Evolutionary conservation across 2,329 filamentous ascomycete species (phyloP), one percentile per base, ranked within the genome.

Genomic region (Alternaria ethzedia): DNA sequence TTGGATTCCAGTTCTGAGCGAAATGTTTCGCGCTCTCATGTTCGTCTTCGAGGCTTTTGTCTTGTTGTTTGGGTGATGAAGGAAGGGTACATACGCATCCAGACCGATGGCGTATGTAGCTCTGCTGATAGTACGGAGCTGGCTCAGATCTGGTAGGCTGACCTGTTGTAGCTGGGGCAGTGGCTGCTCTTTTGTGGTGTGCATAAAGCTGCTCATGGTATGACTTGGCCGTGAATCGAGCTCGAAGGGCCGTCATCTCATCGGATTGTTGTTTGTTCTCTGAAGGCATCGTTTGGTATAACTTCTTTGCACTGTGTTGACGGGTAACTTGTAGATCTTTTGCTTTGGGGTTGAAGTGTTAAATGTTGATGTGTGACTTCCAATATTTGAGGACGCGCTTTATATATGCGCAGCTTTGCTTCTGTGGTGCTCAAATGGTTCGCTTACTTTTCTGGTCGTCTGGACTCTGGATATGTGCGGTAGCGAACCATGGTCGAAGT

Each of bases 361-460:
- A 2, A 3, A 36, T 0, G 15, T 36, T 0, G 15, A 36, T n/a
- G 0, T 36, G 15, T 36, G 7, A 10, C 32, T 36, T 36, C 32
- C 5, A 36, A n/a, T n/a, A 0, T 3, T n/a, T n/a, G 8, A 36
- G 4, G 4, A 4, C 7, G 0, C 8, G 4, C 32, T n/a, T 36
- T 36, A n/a, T 36, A 36, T 36, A 36, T 36, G 4, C 15, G 32
- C 32, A 36, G 15, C 7, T 36, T n/a, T 36, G 4, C 4, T n/a
- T 3, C 7, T 36, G 15, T 36, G 15, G 3, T 36, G 3, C 32
- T 36, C 15, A 36, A 36, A 36, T 36, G 3, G 5, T 36, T 36
- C 15, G 4, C 32, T 1, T 1, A n/a, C 4, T n/a, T 36, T n/a
- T 1, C 32, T 36, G 32, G 7, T 36, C 15, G 32, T n/a, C 2